Evolutionary conservation across 2,329 filamentous ascomycete genomes (phyloP).

Genomic region (Cladosporium sp.): DNA sequence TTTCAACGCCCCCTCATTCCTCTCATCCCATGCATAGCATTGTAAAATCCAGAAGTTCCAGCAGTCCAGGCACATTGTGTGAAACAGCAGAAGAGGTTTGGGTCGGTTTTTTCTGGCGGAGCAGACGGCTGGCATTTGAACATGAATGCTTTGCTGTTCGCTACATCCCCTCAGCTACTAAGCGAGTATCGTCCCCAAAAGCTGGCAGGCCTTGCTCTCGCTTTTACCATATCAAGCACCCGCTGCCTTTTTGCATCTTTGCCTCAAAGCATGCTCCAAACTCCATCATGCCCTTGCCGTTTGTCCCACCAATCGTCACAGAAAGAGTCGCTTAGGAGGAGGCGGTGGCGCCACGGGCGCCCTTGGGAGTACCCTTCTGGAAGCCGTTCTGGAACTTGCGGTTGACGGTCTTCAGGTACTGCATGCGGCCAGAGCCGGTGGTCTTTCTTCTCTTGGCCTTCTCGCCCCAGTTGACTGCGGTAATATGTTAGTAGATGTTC

Average conservation of each 20-base stretch:
- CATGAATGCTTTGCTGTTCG: constrained; percentile 14
- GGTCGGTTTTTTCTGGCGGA: neutral
- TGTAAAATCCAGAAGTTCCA: too few relatives aligned
- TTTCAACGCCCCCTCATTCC: too few relatives aligned
- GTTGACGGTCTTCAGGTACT: constrained; percentile 87
- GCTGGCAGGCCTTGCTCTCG: constrained; percentile 8
- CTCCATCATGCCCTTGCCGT: constrained; percentile 12
- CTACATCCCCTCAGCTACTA: constrained; percentile 15
- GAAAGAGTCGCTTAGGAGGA: constrained; percentile 9
- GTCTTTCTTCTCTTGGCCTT: constrained; percentile 99
- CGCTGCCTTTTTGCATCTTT: constrained; percentile 12
- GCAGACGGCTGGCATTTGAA: constrained; percentile 14
- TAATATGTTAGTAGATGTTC: constrained; percentile 12
- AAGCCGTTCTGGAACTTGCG: constrained; percentile 98
- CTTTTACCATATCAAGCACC: constrained; percentile 11
- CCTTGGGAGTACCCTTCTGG: constrained; percentile 84
- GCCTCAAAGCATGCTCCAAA: constrained; percentile 7
- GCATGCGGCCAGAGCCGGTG: constrained; percentile 92
- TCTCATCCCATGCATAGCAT: too few relatives aligned
- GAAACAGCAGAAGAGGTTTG: too few relatives aligned
- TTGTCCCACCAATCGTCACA: constrained; percentile 7
- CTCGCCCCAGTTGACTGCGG: constrained; percentile 96
- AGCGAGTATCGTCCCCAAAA: constrained; percentile 12
- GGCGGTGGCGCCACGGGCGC: constrained; percentile 57
- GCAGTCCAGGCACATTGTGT: too few relatives aligned